These are phyloP conservation scores for Pseudopediastrum boryanum DNA, from an alignment of 139 green algal genomes.

Conservation along the genomic window DNA sequence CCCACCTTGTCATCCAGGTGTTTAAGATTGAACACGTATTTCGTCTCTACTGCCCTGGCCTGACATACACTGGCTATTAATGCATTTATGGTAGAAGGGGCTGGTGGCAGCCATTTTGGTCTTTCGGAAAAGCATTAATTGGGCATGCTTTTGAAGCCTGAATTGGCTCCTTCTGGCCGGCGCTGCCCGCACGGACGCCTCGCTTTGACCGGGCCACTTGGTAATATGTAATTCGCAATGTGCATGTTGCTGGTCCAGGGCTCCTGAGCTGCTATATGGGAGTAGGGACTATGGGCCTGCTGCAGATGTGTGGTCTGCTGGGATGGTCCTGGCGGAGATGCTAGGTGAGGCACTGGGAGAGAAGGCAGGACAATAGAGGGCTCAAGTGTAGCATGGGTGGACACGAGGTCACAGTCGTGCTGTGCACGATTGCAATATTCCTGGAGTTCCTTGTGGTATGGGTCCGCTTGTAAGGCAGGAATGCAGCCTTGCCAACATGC, in stretches of 20 bases:
- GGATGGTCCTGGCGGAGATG: conserved; percentile 68
- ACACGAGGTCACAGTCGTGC: too few species aligned
- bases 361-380: too few species aligned
- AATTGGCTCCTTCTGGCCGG: conserved; percentile 44
- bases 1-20: too few species aligned
- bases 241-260: conserved; percentile 91
- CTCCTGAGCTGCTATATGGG: conserved; percentile 92
- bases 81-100: too few species aligned
- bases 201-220: conserved; percentile 19
- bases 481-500: not conserved
- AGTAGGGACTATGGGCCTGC: conserved; percentile 71
- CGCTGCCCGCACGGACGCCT: conserved; percentile 47
- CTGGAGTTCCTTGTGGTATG: not conserved
- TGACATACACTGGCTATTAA: too few species aligned
- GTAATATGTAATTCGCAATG: conserved; percentile 61
- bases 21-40: too few species aligned
- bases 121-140: too few species aligned
- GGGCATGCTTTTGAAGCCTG: not conserved
- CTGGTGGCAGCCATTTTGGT: too few species aligned
- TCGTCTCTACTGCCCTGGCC: too few species aligned
- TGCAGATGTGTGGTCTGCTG: conserved; percentile 89
- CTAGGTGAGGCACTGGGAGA: conserved; percentile 69
- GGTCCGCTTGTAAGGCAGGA: not conserved
- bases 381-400: too few species aligned
- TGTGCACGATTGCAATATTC: too few species aligned